Base-by-base conservation (phyloP, 2,329 filamentous ascomycete species). In the Sporothrix dimorphospora region DNA sequence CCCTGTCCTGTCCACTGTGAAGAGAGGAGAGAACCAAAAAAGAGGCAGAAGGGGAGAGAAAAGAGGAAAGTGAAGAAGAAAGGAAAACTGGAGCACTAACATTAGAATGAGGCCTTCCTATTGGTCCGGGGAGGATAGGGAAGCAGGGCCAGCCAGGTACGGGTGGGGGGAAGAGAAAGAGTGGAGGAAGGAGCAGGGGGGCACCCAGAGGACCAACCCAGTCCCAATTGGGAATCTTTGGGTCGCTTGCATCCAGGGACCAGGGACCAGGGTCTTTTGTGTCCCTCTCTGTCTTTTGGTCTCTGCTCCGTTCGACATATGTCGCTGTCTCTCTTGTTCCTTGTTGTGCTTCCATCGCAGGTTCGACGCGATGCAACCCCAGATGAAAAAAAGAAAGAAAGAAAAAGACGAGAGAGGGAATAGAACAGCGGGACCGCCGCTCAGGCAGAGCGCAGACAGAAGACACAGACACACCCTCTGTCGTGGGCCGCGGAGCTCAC, bases 321-420 rank as follows among this genome's bases (percentile, higher is more conserved):
- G n/a, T n/a, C n/a, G n/a, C 30, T 4, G 5, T 59, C 30, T n/a
- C 27, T 59, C 19, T 51, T 57, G 53, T 38, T 14, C 24, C 12
- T 38, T n/a, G 7, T n/a, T 68, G 42, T 55, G 19, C 27, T 24
- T 27, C n/a, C 40, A 24, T 30, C 24, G 4, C 19, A 21, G 12
- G 3, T 45, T 59, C 51, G 30, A 59, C 68, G 19, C 67, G 67
- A 70, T 70, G 71, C 71, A 70, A 72, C 71, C 66, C 45, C 40
- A 70, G 57, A 63, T n/a, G 45, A 24, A 11, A 34, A 38, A 21
- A 24, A 57, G 45, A 59, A 53, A 30, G 27, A n/a, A 21, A 66
- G 3, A 45, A 27, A 45, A 45, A 45, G 38, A 61, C 24, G 14
- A 53, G 11, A 21, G 12, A 6, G 30, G 11, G 34, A 30, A 57